Evolutionary conservation across 352 stramenopile genomes (phyloP).

Genomic region (Phytophthora europaea): DNA sequence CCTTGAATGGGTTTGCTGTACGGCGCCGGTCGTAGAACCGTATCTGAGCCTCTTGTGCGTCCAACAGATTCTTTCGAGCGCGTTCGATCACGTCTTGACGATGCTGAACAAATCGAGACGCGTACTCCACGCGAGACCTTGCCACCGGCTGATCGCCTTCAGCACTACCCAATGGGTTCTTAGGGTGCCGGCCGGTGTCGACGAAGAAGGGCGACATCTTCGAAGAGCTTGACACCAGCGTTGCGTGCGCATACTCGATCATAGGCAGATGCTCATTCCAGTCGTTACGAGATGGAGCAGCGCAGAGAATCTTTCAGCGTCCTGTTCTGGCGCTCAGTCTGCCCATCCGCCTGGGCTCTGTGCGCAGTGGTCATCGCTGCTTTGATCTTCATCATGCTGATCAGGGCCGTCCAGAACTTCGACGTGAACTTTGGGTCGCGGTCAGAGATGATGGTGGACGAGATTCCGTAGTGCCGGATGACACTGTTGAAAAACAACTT

Average conservation of each 20-base stretch:
- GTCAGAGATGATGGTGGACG: neutral
- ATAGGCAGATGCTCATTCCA: neutral
- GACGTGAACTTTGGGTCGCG: neutral
- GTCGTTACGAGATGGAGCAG: neutral
- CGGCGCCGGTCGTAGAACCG: conserved; percentile 14
- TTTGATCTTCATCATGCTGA: neutral
- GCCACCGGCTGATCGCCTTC: neutral
- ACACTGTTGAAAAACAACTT: too few species aligned
- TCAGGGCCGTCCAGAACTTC: neutral
- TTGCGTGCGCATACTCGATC: neutral
- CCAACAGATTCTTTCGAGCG: neutral
- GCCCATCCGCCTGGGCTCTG: neutral
- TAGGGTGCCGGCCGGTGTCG: too few species aligned
- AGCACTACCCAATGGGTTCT: neutral
- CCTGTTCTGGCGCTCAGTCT: neutral
- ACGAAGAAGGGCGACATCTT: neutral
- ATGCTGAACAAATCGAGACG: conserved; percentile 9
- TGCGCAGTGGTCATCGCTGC: neutral
- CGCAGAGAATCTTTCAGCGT: neutral
- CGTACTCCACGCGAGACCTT: conserved; percentile 2
- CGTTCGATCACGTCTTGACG: neutral
- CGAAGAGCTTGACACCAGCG: neutral
- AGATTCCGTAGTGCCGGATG: too few species aligned
- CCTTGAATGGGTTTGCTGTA: conserved; percentile 8
- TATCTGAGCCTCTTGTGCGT: conserved; percentile 14